Conservation (phyloP, 148 eudicot genomes). For the Fallopia convolvulus region DNA sequence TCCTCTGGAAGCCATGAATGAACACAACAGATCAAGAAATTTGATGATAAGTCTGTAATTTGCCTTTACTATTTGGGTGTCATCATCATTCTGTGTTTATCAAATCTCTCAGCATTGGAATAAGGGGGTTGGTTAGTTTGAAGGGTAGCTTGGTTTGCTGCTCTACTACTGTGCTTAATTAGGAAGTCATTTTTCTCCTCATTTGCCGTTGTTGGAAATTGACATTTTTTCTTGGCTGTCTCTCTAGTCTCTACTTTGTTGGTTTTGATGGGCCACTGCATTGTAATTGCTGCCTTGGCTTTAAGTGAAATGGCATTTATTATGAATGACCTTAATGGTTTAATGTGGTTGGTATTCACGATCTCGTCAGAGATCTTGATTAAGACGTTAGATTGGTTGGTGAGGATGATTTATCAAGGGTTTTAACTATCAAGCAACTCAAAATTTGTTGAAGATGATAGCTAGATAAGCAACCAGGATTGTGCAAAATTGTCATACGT, state of each 20-base stretch:
- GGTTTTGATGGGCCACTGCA: not conserved
- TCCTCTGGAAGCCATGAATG: constrained; percentile 27
- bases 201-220: constrained; percentile 5
- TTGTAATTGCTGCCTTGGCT: not conserved
- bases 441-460: not conserved
- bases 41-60: not conserved
- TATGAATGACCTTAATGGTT: not conserved
- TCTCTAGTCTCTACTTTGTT: not conserved
- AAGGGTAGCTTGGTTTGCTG: constrained; percentile 8
- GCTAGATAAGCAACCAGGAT: not conserved
- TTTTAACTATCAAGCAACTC: too few relatives aligned
- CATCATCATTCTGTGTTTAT: not conserved
- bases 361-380: not conserved
- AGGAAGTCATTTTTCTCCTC: not conserved
- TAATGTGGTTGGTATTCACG: not conserved
- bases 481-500: not conserved
- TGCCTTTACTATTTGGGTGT: not conserved
- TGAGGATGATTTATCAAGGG: not conserved
- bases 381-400: not conserved
- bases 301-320: not conserved
- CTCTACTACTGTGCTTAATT: not conserved
- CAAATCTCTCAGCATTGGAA: not conserved
- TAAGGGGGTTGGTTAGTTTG: not conserved
- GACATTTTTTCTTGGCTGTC: not conserved
- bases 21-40: not conserved